A percentile compares a stretch with the other conserved stretches of the same genome.
These are phyloP conservation scores for Daucus carota DNA, from an alignment of 129 eudicot species.

Conservation along the genomic window DNA sequence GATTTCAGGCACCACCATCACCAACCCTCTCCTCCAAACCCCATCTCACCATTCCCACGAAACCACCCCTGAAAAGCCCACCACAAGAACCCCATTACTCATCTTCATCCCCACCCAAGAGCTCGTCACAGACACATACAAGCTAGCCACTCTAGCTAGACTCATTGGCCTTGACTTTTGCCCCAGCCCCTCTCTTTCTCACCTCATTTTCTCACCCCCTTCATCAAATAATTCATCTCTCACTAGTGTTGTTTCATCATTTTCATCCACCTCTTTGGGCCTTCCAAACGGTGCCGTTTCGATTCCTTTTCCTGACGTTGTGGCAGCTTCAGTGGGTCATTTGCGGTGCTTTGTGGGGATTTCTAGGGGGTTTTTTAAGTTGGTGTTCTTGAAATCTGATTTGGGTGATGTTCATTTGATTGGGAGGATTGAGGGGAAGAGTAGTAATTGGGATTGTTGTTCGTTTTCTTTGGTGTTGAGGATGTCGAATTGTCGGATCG, in stretches of 20 bases:
- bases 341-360: constrained; percentile 32
- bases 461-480: constrained; percentile 15
- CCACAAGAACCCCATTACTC: constrained; percentile 22
- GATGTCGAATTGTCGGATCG: constrained; percentile 17
- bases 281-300: constrained; percentile 31
- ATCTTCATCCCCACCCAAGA: constrained; percentile 34
- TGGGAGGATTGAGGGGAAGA: constrained; percentile 8
- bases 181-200: constrained; percentile 38
- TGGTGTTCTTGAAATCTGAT: constrained; percentile 28
- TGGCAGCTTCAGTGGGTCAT: constrained; percentile 20
- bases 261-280: not conserved
- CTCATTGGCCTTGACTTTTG: constrained; percentile 34
- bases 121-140: constrained; percentile 27
- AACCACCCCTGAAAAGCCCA: not conserved
- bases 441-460: constrained; percentile 25
- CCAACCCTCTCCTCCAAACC: constrained; percentile 16
- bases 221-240: not conserved
- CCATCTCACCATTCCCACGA: constrained; percentile 7
- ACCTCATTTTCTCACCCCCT: constrained; percentile 43
- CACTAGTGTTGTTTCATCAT: not conserved
- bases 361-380: constrained; percentile 33
- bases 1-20: constrained; percentile 25
- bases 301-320: constrained; percentile 33
- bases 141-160: constrained; percentile 31
- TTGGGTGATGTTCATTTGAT: too few species aligned